A percentile compares a stretch with the other conserved stretches of the same genome.
Conservation (phyloP, 2,329 filamentous ascomycete species). For the Podosphaera xanthii region DNA sequence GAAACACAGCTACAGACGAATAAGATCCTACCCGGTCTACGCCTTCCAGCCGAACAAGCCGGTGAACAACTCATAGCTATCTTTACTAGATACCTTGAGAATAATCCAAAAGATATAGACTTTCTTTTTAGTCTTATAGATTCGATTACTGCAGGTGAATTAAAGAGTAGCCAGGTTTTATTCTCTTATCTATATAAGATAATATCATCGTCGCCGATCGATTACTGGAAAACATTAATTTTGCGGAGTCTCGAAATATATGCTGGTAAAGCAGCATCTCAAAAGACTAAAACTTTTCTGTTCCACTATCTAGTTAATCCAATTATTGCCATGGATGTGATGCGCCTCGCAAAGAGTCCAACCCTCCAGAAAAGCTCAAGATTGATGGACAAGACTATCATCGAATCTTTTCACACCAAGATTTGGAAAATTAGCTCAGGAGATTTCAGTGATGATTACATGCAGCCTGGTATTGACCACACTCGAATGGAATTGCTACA, state of each 20-base stretch:
- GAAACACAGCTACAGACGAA: conserved; percentile 52
- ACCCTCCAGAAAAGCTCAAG: conserved; percentile 35
- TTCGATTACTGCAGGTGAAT: conserved; percentile 57
- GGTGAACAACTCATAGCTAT: conserved; percentile 72
- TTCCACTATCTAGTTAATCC: conserved; percentile 87
- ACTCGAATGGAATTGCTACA: conserved; percentile 91
- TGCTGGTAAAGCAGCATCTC: conserved; percentile 51
- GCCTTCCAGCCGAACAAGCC: conserved; percentile 71
- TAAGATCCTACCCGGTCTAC: conserved; percentile 44
- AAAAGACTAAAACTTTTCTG: conserved; percentile 81
- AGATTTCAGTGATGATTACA: conserved; percentile 62
- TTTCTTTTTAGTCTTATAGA: conserved; percentile 70
- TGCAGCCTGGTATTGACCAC: conserved; percentile 75
- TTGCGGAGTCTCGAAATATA: conserved; percentile 77
- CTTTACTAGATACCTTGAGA: conserved; percentile 56
- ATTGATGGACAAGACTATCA: conserved; percentile 67
- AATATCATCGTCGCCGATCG: conserved; percentile 62
- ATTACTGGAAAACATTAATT: conserved; percentile 65
- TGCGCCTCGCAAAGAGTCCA: conserved; percentile 48
- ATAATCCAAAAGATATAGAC: conserved; percentile 56
- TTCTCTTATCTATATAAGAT: conserved; percentile 74
- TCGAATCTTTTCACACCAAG: conserved; percentile 74
- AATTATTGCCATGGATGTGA: conserved; percentile 88
- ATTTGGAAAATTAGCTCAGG: conserved; percentile 81
- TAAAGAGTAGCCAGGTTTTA: conserved; percentile 54